Base-by-base conservation (phyloP, 441 rosid genomes). In the Capsella rubella region DNA sequence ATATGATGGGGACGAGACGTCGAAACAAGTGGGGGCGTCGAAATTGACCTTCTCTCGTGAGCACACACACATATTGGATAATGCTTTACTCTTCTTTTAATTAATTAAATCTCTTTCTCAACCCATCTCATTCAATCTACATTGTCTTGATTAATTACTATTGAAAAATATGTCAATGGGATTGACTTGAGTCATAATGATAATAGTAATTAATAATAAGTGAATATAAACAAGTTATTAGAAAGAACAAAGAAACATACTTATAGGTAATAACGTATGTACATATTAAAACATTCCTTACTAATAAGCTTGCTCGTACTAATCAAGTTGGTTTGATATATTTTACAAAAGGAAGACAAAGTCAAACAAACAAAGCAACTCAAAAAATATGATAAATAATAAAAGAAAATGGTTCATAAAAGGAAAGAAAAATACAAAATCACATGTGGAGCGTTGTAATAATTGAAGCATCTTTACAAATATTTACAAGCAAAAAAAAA, bases 21-120 rank as follows among this genome's bases (percentile, higher is more conserved):
- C 15, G 75, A 76, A 70, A 76, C 72, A 64, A 76, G 75, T 70
- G 79, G 75, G 79, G 79, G 75, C 67, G 67, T 29, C 49, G 76
- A 65, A 35, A 71, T 65, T 65, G 76, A 77, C 80, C 64, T 77
- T 58, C 80, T 58, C 80, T 71, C 64, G 76, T 71, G 76, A 65
- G 80, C 73, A 21, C 25, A 21, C 25, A 21, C 51, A 71, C 58
- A 51, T 71, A 21, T 77, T 71, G 69, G 76, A 77, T 77, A 65
- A 67, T 52, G 78, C 37, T 6, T 5, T 16, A 16, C 18, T 16
- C 18, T 16, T 39, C 53, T 11, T 15, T 67, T 59, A 57, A 74
- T 21, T 21, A 21, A 21, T 21, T 21, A 21, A 18, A 21, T 49
- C 72, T 29, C 72, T 4, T 66, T 65, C 42, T 66, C 67, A 39